phyloP scores from a whole-genome alignment of 768 basidiomycete genomes.

The Tulasnella sp. region DNA sequence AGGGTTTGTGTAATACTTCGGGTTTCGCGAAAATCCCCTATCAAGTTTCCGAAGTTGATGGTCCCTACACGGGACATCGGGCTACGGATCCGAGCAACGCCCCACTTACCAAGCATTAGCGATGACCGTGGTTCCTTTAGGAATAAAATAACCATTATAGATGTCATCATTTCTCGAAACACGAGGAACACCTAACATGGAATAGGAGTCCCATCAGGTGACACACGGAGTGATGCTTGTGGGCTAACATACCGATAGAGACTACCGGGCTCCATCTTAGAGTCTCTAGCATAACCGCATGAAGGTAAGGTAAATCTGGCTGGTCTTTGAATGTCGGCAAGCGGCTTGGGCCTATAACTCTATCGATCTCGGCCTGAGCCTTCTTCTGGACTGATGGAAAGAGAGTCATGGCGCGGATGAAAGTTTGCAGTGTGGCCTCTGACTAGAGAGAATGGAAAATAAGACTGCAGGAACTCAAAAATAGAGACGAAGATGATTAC shows the following conservation, averaged over 20 bases:
- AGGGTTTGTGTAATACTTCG: constrained; percentile 23
- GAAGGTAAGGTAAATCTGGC: constrained; percentile 37
- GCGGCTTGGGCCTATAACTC: constrained; percentile 40
- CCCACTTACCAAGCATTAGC: constrained; percentile 1
- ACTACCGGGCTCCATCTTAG: constrained; percentile 36
- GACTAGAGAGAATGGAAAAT: constrained; percentile 24
- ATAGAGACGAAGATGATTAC: not conserved
- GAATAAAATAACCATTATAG: constrained; percentile 21
- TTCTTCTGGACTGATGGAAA: constrained; percentile 41
- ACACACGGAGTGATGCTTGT: not conserved
- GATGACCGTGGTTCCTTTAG: not conserved
- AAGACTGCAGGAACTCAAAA: not conserved
- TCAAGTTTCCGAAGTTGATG: not conserved
- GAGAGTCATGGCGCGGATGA: constrained; percentile 40
- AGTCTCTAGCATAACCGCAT: constrained; percentile 37
- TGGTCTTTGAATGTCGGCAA: constrained; percentile 41
- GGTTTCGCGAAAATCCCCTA: constrained; percentile 25
- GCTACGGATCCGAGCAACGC: too few relatives aligned
- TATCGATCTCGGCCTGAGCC: constrained; percentile 48
- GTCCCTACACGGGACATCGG: too few relatives aligned
- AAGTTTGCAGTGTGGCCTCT: constrained; percentile 37
- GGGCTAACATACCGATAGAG: not conserved
- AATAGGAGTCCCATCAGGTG: not conserved
- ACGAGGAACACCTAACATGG: constrained; percentile 4
- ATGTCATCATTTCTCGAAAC: not conserved